Conservation (phyloP, 192 early-diverging fungal genomes). For the Podila horticola region DNA sequence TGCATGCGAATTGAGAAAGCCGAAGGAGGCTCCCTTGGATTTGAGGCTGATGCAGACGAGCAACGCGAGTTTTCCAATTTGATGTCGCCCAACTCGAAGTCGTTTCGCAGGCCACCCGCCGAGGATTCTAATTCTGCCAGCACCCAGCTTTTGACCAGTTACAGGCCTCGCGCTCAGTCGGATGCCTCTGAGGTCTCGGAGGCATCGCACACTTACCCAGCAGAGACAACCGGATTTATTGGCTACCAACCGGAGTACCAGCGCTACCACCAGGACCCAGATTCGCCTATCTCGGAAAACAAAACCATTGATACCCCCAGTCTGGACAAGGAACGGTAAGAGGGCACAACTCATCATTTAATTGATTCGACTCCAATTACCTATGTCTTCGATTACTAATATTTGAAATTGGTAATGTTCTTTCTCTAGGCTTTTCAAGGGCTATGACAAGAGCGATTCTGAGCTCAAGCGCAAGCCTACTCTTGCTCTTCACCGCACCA, state of each 20-base stretch:
- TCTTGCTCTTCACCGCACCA: conserved; percentile 40
- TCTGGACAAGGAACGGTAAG: conserved; percentile 36
- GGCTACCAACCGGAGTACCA: conserved; percentile 13
- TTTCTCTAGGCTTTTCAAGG: conserved; percentile 11
- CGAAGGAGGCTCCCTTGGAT: conserved; percentile 50
- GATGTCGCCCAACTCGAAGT: conserved; percentile 4
- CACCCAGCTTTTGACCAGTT: conserved; percentile 19
- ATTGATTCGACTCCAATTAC: not conserved
- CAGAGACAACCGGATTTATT: conserved; percentile 11
- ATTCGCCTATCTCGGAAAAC: conserved; percentile 23
- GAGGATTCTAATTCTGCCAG: conserved; percentile 19
- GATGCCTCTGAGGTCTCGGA: conserved; percentile 32
- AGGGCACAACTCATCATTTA: not conserved
- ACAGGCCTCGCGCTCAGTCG: conserved; percentile 28
- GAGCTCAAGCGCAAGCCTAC: conserved; percentile 51
- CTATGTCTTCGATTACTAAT: not conserved
- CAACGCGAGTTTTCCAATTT: conserved; percentile 31
- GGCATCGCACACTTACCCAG: conserved; percentile 16
- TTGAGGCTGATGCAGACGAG: conserved; percentile 49
- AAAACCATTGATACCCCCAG: conserved; percentile 36
- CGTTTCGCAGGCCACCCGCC: not conserved
- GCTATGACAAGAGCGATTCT: conserved; percentile 19
- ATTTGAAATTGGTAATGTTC: no score
- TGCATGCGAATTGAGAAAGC: conserved; percentile 71
- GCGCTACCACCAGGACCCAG: conserved; percentile 5